Conservation (phyloP, 371 early-diverging fungal species). For the Mucor velutinosus region DNA sequence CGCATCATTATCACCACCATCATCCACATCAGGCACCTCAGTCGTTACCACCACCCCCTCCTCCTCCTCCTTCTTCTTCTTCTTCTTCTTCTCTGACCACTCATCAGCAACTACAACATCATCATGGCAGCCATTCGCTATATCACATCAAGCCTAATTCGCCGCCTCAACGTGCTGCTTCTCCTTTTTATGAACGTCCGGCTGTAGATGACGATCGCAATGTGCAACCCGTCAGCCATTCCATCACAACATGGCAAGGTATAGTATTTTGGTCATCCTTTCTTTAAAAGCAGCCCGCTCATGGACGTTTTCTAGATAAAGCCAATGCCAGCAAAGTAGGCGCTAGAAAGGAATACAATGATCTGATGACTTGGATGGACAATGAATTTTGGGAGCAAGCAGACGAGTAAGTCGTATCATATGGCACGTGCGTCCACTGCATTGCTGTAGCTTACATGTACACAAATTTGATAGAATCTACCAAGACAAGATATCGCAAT, state of each 20-base stretch:
- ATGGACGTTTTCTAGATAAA: neutral
- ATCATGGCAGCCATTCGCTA: neutral
- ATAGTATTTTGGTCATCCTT: neutral
- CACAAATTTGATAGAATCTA: conserved; percentile 9
- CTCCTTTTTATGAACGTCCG: neutral
- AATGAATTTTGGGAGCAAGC: conserved; percentile 52
- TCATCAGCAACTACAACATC: neutral
- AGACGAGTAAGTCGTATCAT: conserved; percentile 38
- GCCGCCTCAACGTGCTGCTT: neutral
- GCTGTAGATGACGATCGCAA: neutral
- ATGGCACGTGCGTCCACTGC: conserved; percentile 11
- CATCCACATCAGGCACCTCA: conserved; percentile 7
- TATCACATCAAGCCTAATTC: neutral
- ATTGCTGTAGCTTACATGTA: neutral
- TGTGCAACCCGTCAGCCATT: neutral
- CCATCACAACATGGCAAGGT: neutral
- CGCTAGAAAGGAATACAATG: conserved; percentile 36
- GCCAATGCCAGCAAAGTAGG: neutral
- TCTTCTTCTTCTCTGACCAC: neutral
- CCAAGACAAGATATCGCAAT: conserved; percentile 13
- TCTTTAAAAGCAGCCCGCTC: neutral
- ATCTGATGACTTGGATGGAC: conserved; percentile 51
- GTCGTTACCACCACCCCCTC: neutral
- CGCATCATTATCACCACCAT: neutral
- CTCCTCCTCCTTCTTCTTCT: too few relatives aligned